Evolutionary conservation across 2,329 filamentous ascomycete genomes (phyloP).

Genomic region (Arthrocladium fulminans): DNA sequence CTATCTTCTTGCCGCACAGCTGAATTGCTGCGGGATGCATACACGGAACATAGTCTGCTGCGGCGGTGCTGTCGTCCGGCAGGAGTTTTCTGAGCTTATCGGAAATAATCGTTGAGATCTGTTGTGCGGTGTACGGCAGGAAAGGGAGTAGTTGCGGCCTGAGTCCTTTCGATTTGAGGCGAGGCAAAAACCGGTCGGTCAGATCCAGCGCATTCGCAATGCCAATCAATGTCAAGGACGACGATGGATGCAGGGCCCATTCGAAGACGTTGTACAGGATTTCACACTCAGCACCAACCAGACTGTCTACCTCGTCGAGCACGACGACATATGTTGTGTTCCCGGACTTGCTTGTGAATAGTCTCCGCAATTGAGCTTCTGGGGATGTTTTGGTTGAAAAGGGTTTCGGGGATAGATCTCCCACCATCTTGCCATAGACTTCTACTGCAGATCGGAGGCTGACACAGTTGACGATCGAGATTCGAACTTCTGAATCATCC

Average conservation of each 20-base stretch:
- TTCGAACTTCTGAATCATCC: conserved; percentile 47
- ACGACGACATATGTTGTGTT: conserved; percentile 63
- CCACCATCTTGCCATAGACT: conserved; percentile 69
- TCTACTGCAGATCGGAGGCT: conserved; percentile 84
- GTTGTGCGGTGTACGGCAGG: conserved; percentile 77
- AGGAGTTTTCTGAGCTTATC: conserved; percentile 70
- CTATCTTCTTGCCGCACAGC: conserved; percentile 88
- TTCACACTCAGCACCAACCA: conserved; percentile 79
- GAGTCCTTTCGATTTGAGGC: conserved; percentile 83
- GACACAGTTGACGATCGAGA: conserved; percentile 90
- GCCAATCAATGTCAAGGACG: conserved; percentile 73
- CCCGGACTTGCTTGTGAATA: conserved; percentile 54
- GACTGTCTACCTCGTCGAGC: conserved; percentile 89
- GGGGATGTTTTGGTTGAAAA: conserved; percentile 59
- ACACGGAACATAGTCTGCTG: conserved; percentile 65
- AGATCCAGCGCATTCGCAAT: conserved; percentile 95
- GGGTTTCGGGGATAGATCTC: conserved; percentile 55
- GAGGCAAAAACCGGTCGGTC: conserved; percentile 87
- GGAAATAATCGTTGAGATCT: conserved; percentile 81
- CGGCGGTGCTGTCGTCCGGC: conserved; percentile 41
- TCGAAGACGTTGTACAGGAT: conserved; percentile 92
- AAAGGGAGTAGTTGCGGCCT: conserved; percentile 87
- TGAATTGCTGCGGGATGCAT: conserved; percentile 90
- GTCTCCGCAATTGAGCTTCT: conserved; percentile 56
- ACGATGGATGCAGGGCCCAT: conserved; percentile 78